Base-by-base conservation (phyloP, 306 rosid genomes). In the Ormosia emarginata region DNA sequence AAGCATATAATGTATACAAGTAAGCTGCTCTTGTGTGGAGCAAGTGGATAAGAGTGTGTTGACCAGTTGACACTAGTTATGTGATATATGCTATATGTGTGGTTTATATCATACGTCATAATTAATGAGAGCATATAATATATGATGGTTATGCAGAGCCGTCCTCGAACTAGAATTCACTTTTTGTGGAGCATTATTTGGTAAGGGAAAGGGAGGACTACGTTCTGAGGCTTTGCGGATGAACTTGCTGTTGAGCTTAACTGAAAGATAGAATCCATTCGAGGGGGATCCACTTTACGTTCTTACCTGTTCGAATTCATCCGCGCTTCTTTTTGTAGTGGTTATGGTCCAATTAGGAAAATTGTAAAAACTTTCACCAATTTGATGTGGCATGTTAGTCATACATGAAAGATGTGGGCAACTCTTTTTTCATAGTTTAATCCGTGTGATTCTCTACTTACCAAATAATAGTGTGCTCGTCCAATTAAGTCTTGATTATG, bases 1-100 rank as follows among this genome's bases (percentile, higher is more conserved):
- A 76, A n/a, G n/a, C n/a, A n/a, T n/a, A n/a, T n/a, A n/a, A n/a
- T n/a, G 67, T 56, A 40, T 14, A 56, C 81, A 77, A 43, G 67
- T 37, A 39, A 66, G 18, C 34, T 14, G 8, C 4, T 8, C 33
- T 47, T 46, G 61, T 36, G 15, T 2, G 49, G 15, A 71, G 50
- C 43, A 50, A 83, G 52, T 56, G 76, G 81, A 74, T 66, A 8
- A 64, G 24, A 15, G 33, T 50, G 15, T 9, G 73, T 75, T 66
- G 77, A 46, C 47, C 12, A 78, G 18, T 81, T 66, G 32, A 78
- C 75, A 18, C 67, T 49, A 14, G 30, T 29, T 3, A 11, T 13
- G 24, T 24, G 24, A 9, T 4, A 36, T 18, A 4, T 10, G 2
- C 2, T 4, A 17, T 59, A 17, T 59, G 15, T 73, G 52, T 37